These are phyloP conservation scores for Psilocybe cyanescens DNA, from an alignment of 768 basidiomycete genomes.

Conservation along the genomic window DNA sequence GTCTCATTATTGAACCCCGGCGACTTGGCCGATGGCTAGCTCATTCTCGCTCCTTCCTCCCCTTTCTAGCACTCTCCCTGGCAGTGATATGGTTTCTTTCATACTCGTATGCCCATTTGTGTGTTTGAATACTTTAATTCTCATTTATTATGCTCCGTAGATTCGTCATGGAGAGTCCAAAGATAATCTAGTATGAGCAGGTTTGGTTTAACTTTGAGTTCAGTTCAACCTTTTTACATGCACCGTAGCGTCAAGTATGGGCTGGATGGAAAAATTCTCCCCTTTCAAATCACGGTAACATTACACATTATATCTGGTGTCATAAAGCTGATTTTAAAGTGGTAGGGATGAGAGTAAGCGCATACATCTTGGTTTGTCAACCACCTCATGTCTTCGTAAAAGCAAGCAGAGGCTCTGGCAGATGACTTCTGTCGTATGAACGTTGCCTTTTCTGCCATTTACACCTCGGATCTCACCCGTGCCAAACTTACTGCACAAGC, in stretches of 20 bases:
- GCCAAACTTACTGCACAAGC: slow-evolving; percentile 64
- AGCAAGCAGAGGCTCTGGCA: slow-evolving; percentile 71
- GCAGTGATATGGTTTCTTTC: slow-evolving; percentile 35
- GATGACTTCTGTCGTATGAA: slow-evolving; percentile 43
- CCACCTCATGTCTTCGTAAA: not conserved
- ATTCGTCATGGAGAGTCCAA: slow-evolving; percentile 79
- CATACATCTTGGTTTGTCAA: slow-evolving; percentile 16
- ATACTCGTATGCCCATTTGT: slow-evolving; percentile 38
- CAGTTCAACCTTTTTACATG: not conserved
- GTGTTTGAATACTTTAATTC: not conserved
- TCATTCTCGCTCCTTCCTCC: slow-evolving; percentile 5
- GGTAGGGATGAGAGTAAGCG: slow-evolving; percentile 58
- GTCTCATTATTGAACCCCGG: slow-evolving; percentile 7
- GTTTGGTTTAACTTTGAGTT: not conserved
- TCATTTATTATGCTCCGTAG: slow-evolving; percentile 33
- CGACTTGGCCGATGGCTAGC: not conserved
- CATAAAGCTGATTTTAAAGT: slow-evolving; percentile 5
- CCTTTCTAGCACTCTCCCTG: slow-evolving; percentile 1
- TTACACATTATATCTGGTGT: not conserved
- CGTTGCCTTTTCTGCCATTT: slow-evolving; percentile 55
- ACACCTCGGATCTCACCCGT: slow-evolving; percentile 70
- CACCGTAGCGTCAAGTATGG: slow-evolving; percentile 48
- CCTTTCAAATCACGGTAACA: slow-evolving; percentile 73
- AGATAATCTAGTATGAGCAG: slow-evolving; percentile 66
- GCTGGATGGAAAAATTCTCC: slow-evolving; percentile 79